Evolutionary conservation across 1,284 basidiomycete species (phyloP).

Genomic region (Singerocomus inundabilis): DNA sequence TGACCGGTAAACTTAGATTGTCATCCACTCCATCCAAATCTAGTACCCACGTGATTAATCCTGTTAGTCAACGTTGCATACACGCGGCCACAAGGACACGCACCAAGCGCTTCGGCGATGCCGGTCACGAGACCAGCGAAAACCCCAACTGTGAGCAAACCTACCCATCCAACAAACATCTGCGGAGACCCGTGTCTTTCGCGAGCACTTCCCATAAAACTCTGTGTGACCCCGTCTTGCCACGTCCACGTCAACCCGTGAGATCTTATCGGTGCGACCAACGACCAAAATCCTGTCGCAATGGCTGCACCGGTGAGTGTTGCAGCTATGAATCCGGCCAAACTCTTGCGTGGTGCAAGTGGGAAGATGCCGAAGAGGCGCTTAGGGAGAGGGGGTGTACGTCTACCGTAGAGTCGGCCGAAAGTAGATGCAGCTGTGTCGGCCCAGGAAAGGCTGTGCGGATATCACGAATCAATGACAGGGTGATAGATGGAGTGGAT

Average conservation of each 20-base stretch:
- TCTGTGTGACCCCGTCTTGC: slow-evolving; percentile 41
- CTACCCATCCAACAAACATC: slow-evolving; percentile 46
- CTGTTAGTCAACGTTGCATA: slow-evolving; percentile 1
- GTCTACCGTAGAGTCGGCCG: slow-evolving; percentile 80
- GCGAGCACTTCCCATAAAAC: slow-evolving; percentile 10
- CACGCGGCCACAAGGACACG: slow-evolving; percentile 31
- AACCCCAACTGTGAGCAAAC: slow-evolving; percentile 56
- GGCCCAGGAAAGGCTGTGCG: slow-evolving; percentile 88
- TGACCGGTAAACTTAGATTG: slow-evolving; percentile 90
- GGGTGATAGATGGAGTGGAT: neutral
- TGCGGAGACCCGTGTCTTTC: neutral
- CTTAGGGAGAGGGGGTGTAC: slow-evolving; percentile 73
- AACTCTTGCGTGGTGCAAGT: slow-evolving; percentile 80
- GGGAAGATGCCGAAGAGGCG: slow-evolving; percentile 61
- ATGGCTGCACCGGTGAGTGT: slow-evolving; percentile 74
- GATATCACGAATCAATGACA: neutral
- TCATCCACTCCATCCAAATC: slow-evolving; percentile 90
- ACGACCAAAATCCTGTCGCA: slow-evolving; percentile 78
- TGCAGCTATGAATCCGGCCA: slow-evolving; percentile 89
- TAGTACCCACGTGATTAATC: slow-evolving; percentile 35
- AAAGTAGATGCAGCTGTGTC: slow-evolving; percentile 95
- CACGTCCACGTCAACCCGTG: slow-evolving; percentile 53
- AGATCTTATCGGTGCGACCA: slow-evolving; percentile 47
- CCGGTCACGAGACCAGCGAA: slow-evolving; percentile 79
- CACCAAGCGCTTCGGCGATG: slow-evolving; percentile 82